phyloP scores from a whole-genome alignment of 73 alveolate genomes.

The Effrenium voratum region DNA sequence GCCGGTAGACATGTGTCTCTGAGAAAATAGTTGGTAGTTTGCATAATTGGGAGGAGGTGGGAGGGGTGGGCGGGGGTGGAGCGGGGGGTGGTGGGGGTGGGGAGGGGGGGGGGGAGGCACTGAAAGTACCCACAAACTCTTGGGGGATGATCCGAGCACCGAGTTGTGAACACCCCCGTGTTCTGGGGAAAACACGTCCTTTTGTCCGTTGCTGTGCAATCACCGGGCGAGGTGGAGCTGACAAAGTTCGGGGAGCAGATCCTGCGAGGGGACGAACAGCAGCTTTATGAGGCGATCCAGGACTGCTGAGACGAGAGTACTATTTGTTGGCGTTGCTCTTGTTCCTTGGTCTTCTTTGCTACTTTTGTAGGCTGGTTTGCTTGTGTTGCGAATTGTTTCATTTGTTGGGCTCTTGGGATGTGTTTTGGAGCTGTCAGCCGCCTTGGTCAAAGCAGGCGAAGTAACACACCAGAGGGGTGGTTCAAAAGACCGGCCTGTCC shows the following conservation, averaged over 20 bases:
- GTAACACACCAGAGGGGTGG: not conserved
- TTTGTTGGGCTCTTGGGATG: not conserved
- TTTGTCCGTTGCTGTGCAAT: too few species aligned
- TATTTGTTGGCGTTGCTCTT: not conserved
- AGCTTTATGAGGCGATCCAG: slow-evolving; percentile 76
- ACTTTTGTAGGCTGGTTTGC: not conserved
- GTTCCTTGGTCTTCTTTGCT: not conserved
- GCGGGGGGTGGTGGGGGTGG: too few species aligned
- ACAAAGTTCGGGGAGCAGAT: slow-evolving; percentile 77
- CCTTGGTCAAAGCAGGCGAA: not conserved
- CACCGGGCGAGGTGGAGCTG: slow-evolving; percentile 44
- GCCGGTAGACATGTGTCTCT: too few species aligned
- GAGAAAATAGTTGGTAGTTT: too few species aligned
- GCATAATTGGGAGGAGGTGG: too few species aligned
- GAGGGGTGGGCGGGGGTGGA: too few species aligned
- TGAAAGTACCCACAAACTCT: too few species aligned
- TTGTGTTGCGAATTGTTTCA: not conserved
- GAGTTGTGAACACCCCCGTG: too few species aligned
- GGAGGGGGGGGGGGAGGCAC: too few species aligned
- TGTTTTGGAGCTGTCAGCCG: not conserved
- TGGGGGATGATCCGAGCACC: too few species aligned
- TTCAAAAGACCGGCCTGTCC: not conserved
- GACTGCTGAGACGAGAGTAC: not conserved
- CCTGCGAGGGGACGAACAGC: slow-evolving; percentile 59
- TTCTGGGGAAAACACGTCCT: too few species aligned